Evolutionary conservation across 148 eudicot species (phyloP), one percentile per base, ranked within the genome.

Genomic region (Nepenthes gracilis): DNA sequence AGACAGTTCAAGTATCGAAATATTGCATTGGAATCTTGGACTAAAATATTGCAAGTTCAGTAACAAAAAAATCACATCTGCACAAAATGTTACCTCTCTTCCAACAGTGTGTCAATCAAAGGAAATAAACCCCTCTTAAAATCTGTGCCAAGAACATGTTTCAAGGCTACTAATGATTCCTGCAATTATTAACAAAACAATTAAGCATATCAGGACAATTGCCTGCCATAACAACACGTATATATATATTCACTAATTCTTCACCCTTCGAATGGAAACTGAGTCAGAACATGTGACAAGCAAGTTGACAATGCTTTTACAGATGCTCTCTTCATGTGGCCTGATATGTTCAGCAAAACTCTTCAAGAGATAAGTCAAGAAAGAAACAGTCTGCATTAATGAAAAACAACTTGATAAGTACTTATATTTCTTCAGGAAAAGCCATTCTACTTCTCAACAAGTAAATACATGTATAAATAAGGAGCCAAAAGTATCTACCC

Each of bases 261-360:
- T 73, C 74, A 89, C 97, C 90, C 85, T 88, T 59, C 96, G 78
- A 36, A 92, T 92, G 51, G 98, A 81, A 69, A 92, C 98, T 2
- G 96, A 92, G 76, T 92, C 98, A 38, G 98, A 88, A 82, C 98
- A 88, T 32, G 98, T 92, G 50, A 92, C 96, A 45, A 92, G 94
- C 76, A 92, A 82, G 74, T 88, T 92, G 32, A 92, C 98, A 67
- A 92, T 84, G 81, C 98, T 92, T 78, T 88, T 88, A 73, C 98
- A 92, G 47, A 92, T 92, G 74, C 94, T 92, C 74, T 92, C 98
- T 71, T 92, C 98, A 76, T 92, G 96, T 6, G 81, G 98, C 67
- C 77, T 80, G 60, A 92, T 92, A 76, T 86, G 88, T 38, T 92
- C 98, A 60, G 87, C 84, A 74, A 85, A 92, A 61, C 98, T 82